phyloP scores from a whole-genome alignment of 2,329 filamentous ascomycete species.

The Exophiala spinifera region DNA sequence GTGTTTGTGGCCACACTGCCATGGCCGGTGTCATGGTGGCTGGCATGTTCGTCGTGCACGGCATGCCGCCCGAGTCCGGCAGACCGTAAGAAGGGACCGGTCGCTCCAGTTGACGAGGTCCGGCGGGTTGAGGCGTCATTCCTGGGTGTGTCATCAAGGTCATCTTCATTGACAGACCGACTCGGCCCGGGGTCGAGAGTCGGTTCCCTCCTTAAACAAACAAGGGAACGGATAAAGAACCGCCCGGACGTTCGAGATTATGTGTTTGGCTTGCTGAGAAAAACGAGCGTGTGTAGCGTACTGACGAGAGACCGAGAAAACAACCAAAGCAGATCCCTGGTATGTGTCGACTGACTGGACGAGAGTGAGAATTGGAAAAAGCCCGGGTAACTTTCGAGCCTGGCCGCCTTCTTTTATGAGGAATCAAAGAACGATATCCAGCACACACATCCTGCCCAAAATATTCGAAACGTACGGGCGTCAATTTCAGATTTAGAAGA shows the following conservation, averaged over 20 bases:
- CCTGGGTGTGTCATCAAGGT: conserved; percentile 8
- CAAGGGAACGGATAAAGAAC: too few relatives aligned
- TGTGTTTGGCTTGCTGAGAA: background rate
- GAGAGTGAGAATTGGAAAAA: conserved; percentile 13
- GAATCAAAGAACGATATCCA: conserved; percentile 13
- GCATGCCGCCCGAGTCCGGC: conserved; percentile 9
- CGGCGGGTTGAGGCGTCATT: conserved; percentile 22
- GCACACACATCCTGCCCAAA: conserved; percentile 9
- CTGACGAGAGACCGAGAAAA: conserved; percentile 11
- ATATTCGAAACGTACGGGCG: conserved; percentile 25
- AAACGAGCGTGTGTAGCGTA: conserved; percentile 1
- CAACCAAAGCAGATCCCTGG: conserved; percentile 12
- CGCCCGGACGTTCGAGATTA: too few relatives aligned
- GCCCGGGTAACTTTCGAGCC: conserved; percentile 19
- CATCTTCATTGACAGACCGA: conserved; percentile 2
- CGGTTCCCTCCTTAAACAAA: background rate
- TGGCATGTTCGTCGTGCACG: conserved; percentile 18
- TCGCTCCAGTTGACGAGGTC: conserved; percentile 14
- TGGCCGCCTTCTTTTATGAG: conserved; percentile 24
- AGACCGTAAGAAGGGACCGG: conserved; percentile 21
- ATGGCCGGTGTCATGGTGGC: conserved; percentile 20
- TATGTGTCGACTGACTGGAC: conserved; percentile 16
- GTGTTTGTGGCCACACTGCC: conserved; percentile 14
- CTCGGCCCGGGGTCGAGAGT: conserved; percentile 15
- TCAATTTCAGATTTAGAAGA: conserved; percentile 26